phyloP scores from a whole-genome alignment of 768 basidiomycete species.

The Mycena filopes region DNA sequence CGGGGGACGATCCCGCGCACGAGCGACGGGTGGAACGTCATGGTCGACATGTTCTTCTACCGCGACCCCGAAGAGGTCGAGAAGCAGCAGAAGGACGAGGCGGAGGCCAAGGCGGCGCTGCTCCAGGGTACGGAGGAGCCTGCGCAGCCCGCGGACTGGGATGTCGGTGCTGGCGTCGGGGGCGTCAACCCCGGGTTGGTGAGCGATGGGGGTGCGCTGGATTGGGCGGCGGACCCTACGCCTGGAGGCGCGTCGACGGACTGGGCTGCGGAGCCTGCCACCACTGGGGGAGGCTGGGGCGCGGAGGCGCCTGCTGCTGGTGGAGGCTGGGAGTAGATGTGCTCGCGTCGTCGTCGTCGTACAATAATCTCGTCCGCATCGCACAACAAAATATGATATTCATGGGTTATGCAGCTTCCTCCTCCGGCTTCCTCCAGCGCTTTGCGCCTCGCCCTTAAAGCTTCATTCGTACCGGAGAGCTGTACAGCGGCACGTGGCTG shows the following conservation, averaged over 20 bases:
- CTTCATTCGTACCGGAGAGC: too few relatives aligned
- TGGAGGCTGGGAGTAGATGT: conserved; percentile 47
- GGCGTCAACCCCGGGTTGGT: conserved; percentile 81
- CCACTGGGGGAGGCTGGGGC: conserved; percentile 56
- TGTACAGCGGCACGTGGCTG: too few relatives aligned
- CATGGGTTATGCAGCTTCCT: too few relatives aligned
- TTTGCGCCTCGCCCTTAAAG: too few relatives aligned
- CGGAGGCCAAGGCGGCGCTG: conserved; percentile 82
- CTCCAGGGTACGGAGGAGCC: conserved; percentile 64
- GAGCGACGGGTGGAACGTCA: conserved; percentile 94
- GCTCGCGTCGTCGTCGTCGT: neutral
- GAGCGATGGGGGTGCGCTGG: conserved; percentile 75
- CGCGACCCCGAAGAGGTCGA: conserved; percentile 99
- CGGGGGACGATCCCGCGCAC: conserved; percentile 94
- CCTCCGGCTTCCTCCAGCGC: too few relatives aligned
- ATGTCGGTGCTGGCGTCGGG: conserved; percentile 75
- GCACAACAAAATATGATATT: neutral
- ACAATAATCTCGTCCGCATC: conserved; percentile 15
- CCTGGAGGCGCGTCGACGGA: conserved; percentile 63
- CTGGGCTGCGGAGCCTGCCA: conserved; percentile 88
- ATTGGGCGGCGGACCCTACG: conserved; percentile 82
- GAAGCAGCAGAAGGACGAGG: conserved; percentile 96
- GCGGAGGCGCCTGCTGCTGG: conserved; percentile 46
- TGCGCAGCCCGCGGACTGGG: conserved; percentile 73
- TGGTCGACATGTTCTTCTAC: conserved; percentile 99